phyloP scores from a whole-genome alignment of 768 basidiomycete genomes.

The Panus rudis region DNA sequence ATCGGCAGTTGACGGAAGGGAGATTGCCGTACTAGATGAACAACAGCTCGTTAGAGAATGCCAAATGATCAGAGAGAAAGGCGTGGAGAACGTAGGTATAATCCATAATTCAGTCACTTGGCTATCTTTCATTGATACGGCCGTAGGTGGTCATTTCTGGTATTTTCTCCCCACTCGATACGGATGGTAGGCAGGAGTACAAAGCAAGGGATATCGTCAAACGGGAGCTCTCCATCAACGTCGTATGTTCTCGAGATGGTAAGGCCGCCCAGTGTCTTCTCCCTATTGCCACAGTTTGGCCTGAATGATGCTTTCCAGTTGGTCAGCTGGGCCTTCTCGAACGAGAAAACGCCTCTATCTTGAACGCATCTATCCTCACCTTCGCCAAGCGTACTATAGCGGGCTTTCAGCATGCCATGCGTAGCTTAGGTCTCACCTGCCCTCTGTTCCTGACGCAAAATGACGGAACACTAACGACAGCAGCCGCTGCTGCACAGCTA shows the following conservation, averaged over 20 bases:
- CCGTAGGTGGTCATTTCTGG: constrained; percentile 39
- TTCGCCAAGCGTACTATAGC: constrained; percentile 51
- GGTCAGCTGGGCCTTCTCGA: constrained; percentile 54
- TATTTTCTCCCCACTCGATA: constrained; percentile 44
- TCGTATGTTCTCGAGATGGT: constrained; percentile 24
- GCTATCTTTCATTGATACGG: not conserved
- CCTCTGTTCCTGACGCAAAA: constrained; percentile 55
- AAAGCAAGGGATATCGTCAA: constrained; percentile 36
- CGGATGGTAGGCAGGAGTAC: constrained; percentile 39
- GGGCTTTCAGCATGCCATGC: constrained; percentile 46
- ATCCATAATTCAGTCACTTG: not conserved
- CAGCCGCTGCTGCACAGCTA: constrained; percentile 41
- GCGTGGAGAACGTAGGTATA: constrained; percentile 16
- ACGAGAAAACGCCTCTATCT: constrained; percentile 61
- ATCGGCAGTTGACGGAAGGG: constrained; percentile 43
- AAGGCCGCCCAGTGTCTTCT: not conserved
- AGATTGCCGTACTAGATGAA: constrained; percentile 37
- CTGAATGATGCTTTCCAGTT: constrained; percentile 35
- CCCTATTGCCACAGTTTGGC: not conserved
- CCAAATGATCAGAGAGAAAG: constrained; percentile 26
- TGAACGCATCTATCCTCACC: constrained; percentile 56
- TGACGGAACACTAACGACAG: constrained; percentile 48
- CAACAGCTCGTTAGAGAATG: constrained; percentile 41
- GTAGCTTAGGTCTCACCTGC: constrained; percentile 38
- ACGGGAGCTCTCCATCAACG: constrained; percentile 30